A percentile compares a stretch with the other conserved stretches of the same genome.
phyloP scores from a whole-genome alignment of 352 stramenopile genomes.

The Globisporangium alternatum region DNA sequence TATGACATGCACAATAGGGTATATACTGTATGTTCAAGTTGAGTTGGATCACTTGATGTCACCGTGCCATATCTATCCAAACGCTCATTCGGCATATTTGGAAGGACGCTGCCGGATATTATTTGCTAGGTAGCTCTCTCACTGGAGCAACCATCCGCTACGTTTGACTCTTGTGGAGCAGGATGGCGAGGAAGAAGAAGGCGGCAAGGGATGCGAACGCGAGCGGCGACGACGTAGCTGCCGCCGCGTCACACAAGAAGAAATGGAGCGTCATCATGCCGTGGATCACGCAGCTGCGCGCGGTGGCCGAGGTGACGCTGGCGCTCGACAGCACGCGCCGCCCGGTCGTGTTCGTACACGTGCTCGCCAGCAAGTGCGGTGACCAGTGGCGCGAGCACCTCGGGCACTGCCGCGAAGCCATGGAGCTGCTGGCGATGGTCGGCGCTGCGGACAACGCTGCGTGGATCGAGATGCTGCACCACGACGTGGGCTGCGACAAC shows the following conservation, averaged over 20 bases:
- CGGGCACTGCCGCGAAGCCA: background rate
- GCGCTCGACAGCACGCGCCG: background rate
- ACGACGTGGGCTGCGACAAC: background rate
- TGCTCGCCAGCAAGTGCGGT: background rate
- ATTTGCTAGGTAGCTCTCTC: too few relatives aligned
- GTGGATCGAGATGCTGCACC: constrained; percentile 1
- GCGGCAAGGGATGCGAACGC: background rate
- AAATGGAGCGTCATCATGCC: background rate
- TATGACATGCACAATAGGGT: too few relatives aligned
- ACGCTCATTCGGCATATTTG: too few relatives aligned
- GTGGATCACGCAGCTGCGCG: background rate
- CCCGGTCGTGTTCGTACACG: background rate
- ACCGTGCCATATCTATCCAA: too few relatives aligned
- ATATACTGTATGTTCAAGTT: background rate
- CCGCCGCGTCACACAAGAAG: background rate
- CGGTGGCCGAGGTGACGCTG: background rate
- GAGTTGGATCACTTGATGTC: background rate
- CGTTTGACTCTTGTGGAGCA: too few relatives aligned
- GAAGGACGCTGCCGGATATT: too few relatives aligned
- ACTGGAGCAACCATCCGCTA: too few relatives aligned
- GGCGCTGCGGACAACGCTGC: background rate
- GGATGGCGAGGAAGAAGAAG: background rate
- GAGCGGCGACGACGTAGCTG: background rate
- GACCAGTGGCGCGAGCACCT: background rate
- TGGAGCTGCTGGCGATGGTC: background rate